A percentile compares a stretch with the other conserved stretches of the same genome.
Conservation (phyloP, 2,329 filamentous ascomycete species). For the Pseudocercospora crystallina region DNA sequence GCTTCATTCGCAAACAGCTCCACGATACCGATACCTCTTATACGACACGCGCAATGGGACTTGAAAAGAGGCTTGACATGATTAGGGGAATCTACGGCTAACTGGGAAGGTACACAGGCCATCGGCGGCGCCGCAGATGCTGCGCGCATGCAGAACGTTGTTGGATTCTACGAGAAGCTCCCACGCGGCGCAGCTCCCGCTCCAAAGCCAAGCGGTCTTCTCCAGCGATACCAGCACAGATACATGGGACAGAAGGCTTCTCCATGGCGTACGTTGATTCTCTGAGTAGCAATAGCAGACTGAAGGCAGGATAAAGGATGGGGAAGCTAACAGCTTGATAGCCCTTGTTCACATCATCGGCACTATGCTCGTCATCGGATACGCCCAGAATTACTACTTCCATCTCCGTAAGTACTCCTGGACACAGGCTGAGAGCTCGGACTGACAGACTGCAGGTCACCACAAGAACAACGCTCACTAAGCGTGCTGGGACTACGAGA, state of each 20-base stretch:
- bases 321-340: slow-evolving; percentile 42
- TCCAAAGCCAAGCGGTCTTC: slow-evolving; percentile 74
- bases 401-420: slow-evolving; percentile 79
- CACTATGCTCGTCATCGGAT: slow-evolving; percentile 76
- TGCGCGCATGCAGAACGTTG: slow-evolving; percentile 94
- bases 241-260: slow-evolving; percentile 96
- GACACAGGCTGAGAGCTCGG: background rate
- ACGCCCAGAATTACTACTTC: slow-evolving; percentile 99
- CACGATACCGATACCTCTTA: background rate
- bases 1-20: slow-evolving; percentile 4
- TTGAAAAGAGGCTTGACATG: background rate
- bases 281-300: background rate
- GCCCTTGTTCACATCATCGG: slow-evolving; percentile 86
- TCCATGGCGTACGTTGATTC: slow-evolving; percentile 71
- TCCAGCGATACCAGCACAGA: slow-evolving; percentile 79
- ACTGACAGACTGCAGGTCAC: slow-evolving; percentile 66
- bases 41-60: background rate
- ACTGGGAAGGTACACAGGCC: slow-evolving; percentile 57
- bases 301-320: background rate
- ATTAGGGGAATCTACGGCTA: background rate
- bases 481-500: background rate
- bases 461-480: slow-evolving; percentile 99
- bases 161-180: slow-evolving; percentile 98
- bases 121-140: slow-evolving; percentile 95
- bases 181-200: slow-evolving; percentile 88